A percentile compares a stretch with the other conserved stretches of the same genome.
These are phyloP conservation scores for Cutaneotrichosporon spelunceum DNA, from an alignment of 1,284 basidiomycete genomes.

Conservation along the genomic window DNA sequence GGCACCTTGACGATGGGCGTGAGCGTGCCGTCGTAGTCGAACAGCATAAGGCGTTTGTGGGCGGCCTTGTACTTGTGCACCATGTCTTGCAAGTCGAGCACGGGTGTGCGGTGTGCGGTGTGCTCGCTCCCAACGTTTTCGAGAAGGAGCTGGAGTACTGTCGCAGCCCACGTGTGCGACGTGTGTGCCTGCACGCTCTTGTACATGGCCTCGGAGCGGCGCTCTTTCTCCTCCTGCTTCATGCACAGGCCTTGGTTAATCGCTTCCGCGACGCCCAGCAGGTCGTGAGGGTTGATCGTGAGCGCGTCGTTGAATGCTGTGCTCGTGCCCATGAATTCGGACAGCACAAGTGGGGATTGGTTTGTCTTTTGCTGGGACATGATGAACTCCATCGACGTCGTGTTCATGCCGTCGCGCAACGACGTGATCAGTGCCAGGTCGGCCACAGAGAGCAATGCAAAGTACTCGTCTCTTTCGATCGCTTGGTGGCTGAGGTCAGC, in stretches of 20 bases:
- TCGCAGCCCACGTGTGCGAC: constrained; percentile 90
- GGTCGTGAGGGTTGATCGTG: constrained; percentile 53
- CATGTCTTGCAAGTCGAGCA: constrained; percentile 67
- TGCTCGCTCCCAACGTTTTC: constrained; percentile 76
- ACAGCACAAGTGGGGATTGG: constrained; percentile 82
- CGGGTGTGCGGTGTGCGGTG: constrained; percentile 80
- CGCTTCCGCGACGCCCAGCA: constrained; percentile 83
- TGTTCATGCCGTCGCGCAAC: constrained; percentile 97
- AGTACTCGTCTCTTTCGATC: constrained; percentile 97
- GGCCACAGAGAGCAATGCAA: constrained; percentile 89
- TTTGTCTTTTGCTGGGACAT: constrained; percentile 79
- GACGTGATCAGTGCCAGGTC: constrained; percentile 95
- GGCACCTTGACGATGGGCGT: constrained; percentile 96
- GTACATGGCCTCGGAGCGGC: constrained; percentile 73
- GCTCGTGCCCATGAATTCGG: constrained; percentile 93
- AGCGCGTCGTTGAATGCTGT: constrained; percentile 50
- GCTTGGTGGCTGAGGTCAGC: constrained; percentile 74
- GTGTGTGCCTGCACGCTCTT: constrained; percentile 91
- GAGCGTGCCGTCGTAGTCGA: constrained; percentile 97
- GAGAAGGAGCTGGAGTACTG: constrained; percentile 83
- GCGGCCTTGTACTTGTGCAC: constrained; percentile 66
- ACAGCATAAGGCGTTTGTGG: constrained; percentile 82
- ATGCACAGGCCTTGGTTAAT: constrained; percentile 87
- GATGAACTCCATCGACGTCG: constrained; percentile 96
- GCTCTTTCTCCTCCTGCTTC: constrained; percentile 69